A percentile compares a stretch with the other conserved stretches of the same genome.
Evolutionary conservation across 768 basidiomycete species (phyloP).

Genomic region (Nidularia sp.): DNA sequence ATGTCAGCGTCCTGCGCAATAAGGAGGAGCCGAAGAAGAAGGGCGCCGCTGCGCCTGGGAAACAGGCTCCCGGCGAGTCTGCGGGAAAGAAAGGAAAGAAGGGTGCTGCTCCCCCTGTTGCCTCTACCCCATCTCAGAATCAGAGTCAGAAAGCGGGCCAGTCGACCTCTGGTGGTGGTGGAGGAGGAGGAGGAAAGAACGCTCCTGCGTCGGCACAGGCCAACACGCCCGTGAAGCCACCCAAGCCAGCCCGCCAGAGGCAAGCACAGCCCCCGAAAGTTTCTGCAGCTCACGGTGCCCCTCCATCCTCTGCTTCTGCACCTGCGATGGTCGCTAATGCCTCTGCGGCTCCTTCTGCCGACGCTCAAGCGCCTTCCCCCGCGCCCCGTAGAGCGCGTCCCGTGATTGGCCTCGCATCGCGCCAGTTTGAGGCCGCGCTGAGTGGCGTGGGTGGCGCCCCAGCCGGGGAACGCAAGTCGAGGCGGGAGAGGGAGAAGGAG

Average conservation of each 20-base stretch:
- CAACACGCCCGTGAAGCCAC: conserved; percentile 5
- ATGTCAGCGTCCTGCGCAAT: conserved; percentile 28
- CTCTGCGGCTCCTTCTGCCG: conserved; percentile 12
- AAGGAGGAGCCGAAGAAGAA: conserved; percentile 34
- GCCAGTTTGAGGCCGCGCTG: conserved; percentile 72
- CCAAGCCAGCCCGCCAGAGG: conserved; percentile 3
- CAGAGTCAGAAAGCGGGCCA: background rate
- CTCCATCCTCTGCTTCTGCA: conserved; percentile 4
- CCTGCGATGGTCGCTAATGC: conserved; percentile 4
- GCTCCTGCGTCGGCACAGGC: background rate
- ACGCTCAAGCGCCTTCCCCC: conserved; percentile 4
- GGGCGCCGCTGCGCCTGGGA: conserved; percentile 12
- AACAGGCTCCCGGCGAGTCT: conserved; percentile 5
- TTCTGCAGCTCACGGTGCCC: conserved; percentile 5
- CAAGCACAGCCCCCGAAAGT: conserved; percentile 3
- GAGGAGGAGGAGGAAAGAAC: background rate
- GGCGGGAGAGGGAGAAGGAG: conserved; percentile 20
- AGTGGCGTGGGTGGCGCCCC: conserved; percentile 56
- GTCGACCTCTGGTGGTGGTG: background rate
- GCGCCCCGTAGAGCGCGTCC: conserved; percentile 46
- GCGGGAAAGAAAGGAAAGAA: conserved; percentile 8
- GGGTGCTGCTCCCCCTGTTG: background rate
- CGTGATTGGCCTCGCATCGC: conserved; percentile 56
- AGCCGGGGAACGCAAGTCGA: conserved; percentile 19
- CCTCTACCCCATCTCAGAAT: background rate